A percentile compares a stretch with the other conserved stretches of the same genome.
These are phyloP conservation scores for Dactylellina haptotyla DNA, from an alignment of 2,329 filamentous ascomycete species.

Conservation along the genomic window DNA sequence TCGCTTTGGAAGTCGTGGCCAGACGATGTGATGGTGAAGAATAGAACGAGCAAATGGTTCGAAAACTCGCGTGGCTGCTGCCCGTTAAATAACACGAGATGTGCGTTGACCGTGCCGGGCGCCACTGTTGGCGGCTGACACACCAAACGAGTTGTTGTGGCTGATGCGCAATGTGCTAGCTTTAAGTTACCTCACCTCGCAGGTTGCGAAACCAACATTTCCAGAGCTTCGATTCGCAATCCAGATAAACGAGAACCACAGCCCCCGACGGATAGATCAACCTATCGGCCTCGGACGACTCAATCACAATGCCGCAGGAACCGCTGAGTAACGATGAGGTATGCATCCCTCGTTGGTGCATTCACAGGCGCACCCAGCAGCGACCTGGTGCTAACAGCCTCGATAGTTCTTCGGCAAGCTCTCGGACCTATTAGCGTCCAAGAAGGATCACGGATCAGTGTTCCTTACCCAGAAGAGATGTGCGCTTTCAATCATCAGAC, in stretches of 20 bases:
- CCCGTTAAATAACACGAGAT: too few species aligned
- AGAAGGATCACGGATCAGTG: conserved; percentile 77
- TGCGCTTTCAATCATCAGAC: conserved; percentile 62
- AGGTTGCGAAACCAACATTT: conserved; percentile 1
- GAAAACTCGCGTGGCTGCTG: too few species aligned
- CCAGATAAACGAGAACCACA: not conserved
- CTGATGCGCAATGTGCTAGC: not conserved
- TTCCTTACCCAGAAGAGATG: conserved; percentile 80
- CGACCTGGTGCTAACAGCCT: not conserved
- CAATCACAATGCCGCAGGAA: conserved; percentile 63
- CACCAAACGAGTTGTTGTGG: conserved; percentile 8
- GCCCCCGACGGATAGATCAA: not conserved
- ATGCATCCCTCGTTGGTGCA: conserved; percentile 9
- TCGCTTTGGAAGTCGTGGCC: too few species aligned
- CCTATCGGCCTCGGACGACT: not conserved
- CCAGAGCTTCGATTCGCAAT: not conserved
- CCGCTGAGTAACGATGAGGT: conserved; percentile 73
- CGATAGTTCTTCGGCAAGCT: conserved; percentile 78
- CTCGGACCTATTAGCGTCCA: conserved; percentile 72
- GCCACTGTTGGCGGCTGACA: conserved; percentile 26
- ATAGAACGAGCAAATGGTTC: too few species aligned
- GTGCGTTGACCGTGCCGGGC: too few species aligned
- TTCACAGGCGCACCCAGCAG: not conserved
- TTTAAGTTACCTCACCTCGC: conserved; percentile 20
- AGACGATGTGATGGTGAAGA: too few species aligned